Base-by-base conservation (phyloP, 805 yeast genomes). In the Scheffersomyces coipomensis region DNA sequence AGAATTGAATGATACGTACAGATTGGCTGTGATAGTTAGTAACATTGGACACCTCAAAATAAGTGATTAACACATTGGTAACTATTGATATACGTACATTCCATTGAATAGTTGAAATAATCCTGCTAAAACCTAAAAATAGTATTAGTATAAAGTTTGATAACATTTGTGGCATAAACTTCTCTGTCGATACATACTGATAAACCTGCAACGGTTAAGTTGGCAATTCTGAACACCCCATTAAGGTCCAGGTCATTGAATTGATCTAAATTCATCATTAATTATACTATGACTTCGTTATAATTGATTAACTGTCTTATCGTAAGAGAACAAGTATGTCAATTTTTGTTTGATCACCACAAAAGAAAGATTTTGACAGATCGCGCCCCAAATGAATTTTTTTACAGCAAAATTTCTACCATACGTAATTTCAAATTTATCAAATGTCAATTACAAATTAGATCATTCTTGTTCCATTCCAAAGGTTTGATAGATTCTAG, bases 191-290 rank as follows among this genome's bases (percentile, higher is more conserved):
- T 43, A 64, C 81, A 33, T 64, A 79, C 82, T 2, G 81, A 49
- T 29, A 79, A 48, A 1, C 68, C 69, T 3, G 85, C 83, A 21
- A 83, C 81, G 1, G 69, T 51, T 35, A 83, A 50, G 53, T 83
- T 83, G 43, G 75, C 71, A 10, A 66, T 68, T 42, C 66, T 75
- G 56, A 78, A 79, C 15, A 64, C 70, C 7, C 70, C 67, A 36
- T 66, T 59, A 35, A 68, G 61, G 46, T 76, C 79, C 39, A 60
- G 62, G 3, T 73, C 73, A 36, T 58, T 56, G 7, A 70, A 52
- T 30, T 63, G 55, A 44, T 73, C 79, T 39, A 72, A 66, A 51
- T 66, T 71, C 68, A 74, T 73, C 43, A 48, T 55, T 26, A 30
- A 13, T n/a, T n/a, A n/a, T n/a, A n/a, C n/a, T n/a, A n/a, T n/a